These are phyloP conservation scores for Nicotiana sylvestris DNA, from an alignment of 257 asterid species.

Conservation along the genomic window DNA sequence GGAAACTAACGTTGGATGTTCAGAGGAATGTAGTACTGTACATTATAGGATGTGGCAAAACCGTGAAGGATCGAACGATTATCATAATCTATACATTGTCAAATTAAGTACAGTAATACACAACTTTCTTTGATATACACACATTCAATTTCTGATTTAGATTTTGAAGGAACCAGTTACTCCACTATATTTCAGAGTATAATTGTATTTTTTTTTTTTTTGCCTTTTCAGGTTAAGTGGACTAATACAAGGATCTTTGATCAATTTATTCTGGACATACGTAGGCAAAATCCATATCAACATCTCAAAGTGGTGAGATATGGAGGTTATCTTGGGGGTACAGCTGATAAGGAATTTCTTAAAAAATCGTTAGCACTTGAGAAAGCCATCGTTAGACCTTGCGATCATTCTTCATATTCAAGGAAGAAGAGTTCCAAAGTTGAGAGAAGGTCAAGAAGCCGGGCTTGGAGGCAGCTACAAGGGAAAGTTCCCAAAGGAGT, in stretches of 20 bases:
- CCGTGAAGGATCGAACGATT: too few relatives aligned
- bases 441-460: not conserved
- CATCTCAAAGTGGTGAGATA: not conserved
- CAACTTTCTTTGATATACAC: too few relatives aligned
- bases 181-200: too few relatives aligned
- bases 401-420: not conserved
- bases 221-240: not conserved
- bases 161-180: too few relatives aligned
- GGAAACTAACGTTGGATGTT: too few relatives aligned
- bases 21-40: too few relatives aligned
- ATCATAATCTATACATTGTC: too few relatives aligned
- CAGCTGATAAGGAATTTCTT: not conserved
- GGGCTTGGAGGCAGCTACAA: not conserved
- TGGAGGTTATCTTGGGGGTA: not conserved
- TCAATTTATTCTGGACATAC: too few relatives aligned
- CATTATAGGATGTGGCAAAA: too few relatives aligned
- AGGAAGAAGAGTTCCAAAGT: not conserved
- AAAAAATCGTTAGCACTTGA: not conserved
- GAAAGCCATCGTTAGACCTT: not conserved
- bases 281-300: not conserved
- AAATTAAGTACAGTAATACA: too few relatives aligned
- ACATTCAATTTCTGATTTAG: too few relatives aligned
- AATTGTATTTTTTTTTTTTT: too few relatives aligned
- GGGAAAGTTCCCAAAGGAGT: not conserved
- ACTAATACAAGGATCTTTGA: not conserved